Percentiles rank a stretch among this genome's conserved stretches.
phyloP scores from a whole-genome alignment of 1,139 yeast genomes.

The Ashbya aceris region DNA sequence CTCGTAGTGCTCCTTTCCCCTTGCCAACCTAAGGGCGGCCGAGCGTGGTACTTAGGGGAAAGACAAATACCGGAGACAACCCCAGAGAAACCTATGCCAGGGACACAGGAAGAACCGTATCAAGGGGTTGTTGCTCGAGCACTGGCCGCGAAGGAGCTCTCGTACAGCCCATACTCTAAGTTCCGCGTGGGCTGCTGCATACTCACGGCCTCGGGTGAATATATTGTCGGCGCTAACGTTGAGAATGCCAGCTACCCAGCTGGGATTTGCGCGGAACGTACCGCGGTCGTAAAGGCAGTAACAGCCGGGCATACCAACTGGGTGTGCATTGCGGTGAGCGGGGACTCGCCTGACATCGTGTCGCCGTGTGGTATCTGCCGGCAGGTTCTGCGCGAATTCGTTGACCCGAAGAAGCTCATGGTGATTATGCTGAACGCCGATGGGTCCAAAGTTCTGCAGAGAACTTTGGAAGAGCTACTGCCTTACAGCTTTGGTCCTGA shows the following conservation, averaged over 20 bases:
- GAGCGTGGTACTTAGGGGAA: no score
- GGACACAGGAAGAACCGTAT: background rate
- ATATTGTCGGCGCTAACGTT: conserved; percentile 69
- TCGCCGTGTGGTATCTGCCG: conserved; percentile 95
- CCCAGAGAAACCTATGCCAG: background rate
- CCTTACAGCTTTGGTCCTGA: conserved; percentile 89
- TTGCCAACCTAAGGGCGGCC: no score
- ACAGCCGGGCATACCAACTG: conserved; percentile 28
- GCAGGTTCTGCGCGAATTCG: conserved; percentile 77
- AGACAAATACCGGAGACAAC: no score
- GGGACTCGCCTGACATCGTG: conserved; percentile 51
- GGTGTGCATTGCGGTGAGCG: conserved; percentile 45
- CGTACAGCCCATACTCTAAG: conserved; percentile 79
- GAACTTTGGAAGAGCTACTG: conserved; percentile 52
- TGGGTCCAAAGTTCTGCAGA: conserved; percentile 37
- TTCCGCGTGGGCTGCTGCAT: conserved; percentile 82
- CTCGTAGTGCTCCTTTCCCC: no score
- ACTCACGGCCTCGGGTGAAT: conserved; percentile 42
- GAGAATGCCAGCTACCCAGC: conserved; percentile 93
- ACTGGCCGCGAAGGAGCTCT: conserved; percentile 39
- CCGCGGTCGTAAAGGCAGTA: conserved; percentile 66
- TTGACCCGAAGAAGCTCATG: conserved; percentile 34
- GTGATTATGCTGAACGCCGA: conserved; percentile 52
- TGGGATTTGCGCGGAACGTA: conserved; percentile 82
- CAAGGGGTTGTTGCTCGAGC: conserved; percentile 14